phyloP scores from a whole-genome alignment of 805 yeast genomes.

The Pichia occidentalis region DNA sequence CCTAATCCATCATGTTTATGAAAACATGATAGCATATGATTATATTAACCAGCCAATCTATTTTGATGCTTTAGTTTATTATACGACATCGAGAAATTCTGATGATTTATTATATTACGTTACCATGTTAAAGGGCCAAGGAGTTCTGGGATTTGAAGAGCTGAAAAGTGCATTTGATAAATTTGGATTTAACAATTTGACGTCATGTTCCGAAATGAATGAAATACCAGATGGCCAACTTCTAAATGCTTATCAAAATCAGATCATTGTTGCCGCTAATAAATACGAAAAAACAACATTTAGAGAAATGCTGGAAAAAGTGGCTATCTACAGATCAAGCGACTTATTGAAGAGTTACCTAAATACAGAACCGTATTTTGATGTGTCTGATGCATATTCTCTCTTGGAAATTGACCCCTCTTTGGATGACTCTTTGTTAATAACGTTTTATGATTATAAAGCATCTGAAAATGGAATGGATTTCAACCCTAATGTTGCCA shows the following conservation, averaged over 20 bases:
- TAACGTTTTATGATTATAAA: conserved; percentile 67
- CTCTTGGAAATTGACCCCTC: conserved; percentile 43
- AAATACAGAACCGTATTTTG: conserved; percentile 43
- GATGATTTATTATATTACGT: conserved; percentile 34
- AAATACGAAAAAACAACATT: conserved; percentile 24
- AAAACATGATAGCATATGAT: conserved; percentile 36
- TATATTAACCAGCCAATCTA: conserved; percentile 41
- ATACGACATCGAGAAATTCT: conserved; percentile 43
- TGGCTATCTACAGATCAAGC: conserved; percentile 37
- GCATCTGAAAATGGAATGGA: conserved; percentile 42
- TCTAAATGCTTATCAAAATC: conserved; percentile 24
- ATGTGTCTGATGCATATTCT: conserved; percentile 42
- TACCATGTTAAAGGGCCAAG: conserved; percentile 43
- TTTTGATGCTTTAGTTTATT: conserved; percentile 48
- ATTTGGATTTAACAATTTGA: conserved; percentile 25
- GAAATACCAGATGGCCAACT: conserved; percentile 24
- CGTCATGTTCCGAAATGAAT: conserved; percentile 17
- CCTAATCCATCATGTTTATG: conserved; percentile 41
- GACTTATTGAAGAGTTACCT: conserved; percentile 30
- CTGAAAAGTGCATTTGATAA: conserved; percentile 23
- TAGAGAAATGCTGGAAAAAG: conserved; percentile 34
- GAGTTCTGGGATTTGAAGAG: conserved; percentile 47
- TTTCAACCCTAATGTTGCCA: conserved; percentile 37
- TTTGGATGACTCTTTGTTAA: conserved; percentile 63
- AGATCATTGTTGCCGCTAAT: conserved; percentile 18